These are phyloP conservation scores for Sphagnum contortum DNA, from an alignment of 225 moss, liverwort and hornwort genomes.

Conservation along the genomic window DNA sequence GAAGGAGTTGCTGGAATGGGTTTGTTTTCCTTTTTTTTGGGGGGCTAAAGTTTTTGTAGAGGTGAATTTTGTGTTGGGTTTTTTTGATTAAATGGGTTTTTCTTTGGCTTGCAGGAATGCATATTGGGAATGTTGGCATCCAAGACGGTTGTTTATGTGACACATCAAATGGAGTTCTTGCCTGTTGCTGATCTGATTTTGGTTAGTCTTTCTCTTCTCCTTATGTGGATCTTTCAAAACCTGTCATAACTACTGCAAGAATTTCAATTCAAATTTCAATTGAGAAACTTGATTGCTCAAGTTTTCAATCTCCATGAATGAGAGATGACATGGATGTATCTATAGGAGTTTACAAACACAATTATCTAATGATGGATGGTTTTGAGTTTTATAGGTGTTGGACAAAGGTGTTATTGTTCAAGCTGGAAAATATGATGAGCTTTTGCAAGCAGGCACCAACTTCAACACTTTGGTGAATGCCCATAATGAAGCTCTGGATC, in stretches of 20 bases:
- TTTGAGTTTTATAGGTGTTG: constrained; percentile 26
- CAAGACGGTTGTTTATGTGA: constrained; percentile 67
- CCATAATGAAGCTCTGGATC: constrained; percentile 26
- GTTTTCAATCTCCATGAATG: too few species aligned
- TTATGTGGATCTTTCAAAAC: background rate
- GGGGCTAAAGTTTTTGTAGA: background rate
- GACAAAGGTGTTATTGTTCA: constrained; percentile 53
- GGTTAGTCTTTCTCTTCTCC: constrained; percentile 15
- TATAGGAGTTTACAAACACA: background rate
- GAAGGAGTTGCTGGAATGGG: too few species aligned
- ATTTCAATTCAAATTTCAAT: too few species aligned
- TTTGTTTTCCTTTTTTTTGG: background rate
- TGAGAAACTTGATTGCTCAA: too few species aligned
- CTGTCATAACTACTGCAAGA: background rate
- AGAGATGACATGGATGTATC: background rate
- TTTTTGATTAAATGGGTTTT: background rate
- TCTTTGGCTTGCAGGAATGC: constrained; percentile 22
- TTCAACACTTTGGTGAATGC: constrained; percentile 35
- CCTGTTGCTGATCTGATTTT: constrained; percentile 56
- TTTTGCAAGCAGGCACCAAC: constrained; percentile 47
- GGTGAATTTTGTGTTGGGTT: background rate
- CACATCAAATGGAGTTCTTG: constrained; percentile 70
- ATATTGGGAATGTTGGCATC: constrained; percentile 29
- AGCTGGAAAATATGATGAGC: constrained; percentile 57
- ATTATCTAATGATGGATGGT: background rate